Evolutionary conservation across 257 asterid genomes (phyloP).

Genomic region (Lithospermum erythrorhizon): DNA sequence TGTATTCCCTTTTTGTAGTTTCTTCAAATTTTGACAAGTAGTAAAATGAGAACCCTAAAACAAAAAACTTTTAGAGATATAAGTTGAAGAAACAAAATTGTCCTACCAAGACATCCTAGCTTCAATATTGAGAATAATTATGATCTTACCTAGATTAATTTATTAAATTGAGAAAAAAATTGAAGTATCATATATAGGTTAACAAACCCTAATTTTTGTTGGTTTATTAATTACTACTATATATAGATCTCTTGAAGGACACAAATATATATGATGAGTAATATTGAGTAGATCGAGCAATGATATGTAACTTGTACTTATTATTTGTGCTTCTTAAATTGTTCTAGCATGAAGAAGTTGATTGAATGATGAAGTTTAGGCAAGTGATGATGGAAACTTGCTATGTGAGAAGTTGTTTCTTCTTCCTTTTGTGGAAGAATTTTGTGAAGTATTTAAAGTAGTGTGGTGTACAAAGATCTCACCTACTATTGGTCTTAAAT

Average conservation of each 20-base stretch:
- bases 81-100: not conserved
- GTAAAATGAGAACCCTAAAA: constrained; percentile 27
- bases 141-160: not conserved
- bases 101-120: not conserved
- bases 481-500: constrained; percentile 64
- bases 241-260: not conserved
- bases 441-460: constrained; percentile 11
- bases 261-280: not conserved
- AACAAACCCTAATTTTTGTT: not conserved
- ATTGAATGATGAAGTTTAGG: constrained; percentile 8
- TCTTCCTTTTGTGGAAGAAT: constrained; percentile 32
- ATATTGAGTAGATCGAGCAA: not conserved
- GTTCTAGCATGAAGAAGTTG: not conserved
- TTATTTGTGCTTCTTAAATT: too few relatives aligned
- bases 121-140: not conserved
- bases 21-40: constrained; percentile 18
- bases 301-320: not conserved
- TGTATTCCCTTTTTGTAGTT: constrained; percentile 6
- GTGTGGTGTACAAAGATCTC: constrained; percentile 28
- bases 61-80: not conserved
- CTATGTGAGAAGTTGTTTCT: constrained; percentile 13
- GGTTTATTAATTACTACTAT: not conserved
- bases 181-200: not conserved
- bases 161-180: not conserved
- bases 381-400: not conserved